Evolutionary conservation across 2,329 filamentous ascomycete species (phyloP), one percentile per base, ranked within the genome.

Genomic region (Periconia sp.): DNA sequence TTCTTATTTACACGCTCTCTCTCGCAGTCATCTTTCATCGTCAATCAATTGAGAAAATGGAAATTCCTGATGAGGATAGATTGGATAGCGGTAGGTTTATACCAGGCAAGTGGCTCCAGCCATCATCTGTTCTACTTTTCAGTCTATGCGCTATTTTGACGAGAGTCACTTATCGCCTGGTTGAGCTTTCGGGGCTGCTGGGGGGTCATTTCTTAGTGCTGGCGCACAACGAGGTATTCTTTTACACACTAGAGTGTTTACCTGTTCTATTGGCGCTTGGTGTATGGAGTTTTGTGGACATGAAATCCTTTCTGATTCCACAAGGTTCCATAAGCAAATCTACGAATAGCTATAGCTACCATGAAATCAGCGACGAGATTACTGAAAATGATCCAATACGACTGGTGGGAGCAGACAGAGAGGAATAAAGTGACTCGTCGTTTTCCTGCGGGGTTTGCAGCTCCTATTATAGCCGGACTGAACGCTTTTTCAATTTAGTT

Each of bases 151-250:
- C 42, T 18, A 44, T 54, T 19, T 17, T n/a, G 13, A 35, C 10
- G 9, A 50, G 52, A 19, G 37, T 43, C 14, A 41, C 30, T 2
- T 54, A 54, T 31, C 47, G 52, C 14, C 33, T 54, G 1, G 19
- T 54, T 30, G 47, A 54, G 37, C 52, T 54, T 33, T 40, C 20
- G 17, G 47, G 42, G 14, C 17, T 50, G 9, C 47, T 50, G 11
- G 47, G 42, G 23, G 52, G 52, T 3, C 19, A 47, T 6, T 14
- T 54, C n/a, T 19, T 31, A 7, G n/a, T 46, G 2, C 18, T 50
- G 17, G 42, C 42, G n/a, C 47, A 50, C 9, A 50, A 47, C 41
- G 52, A 54, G 17, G 35, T 54, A 3, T 54, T 47, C 30, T 54
- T 50, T 27, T 54, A 54, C 15, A 27, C 52, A 7, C 13, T 54